Evolutionary conservation across 768 basidiomycete genomes (phyloP), one percentile per base, ranked within the genome.

Genomic region (Podaxis sp.): DNA sequence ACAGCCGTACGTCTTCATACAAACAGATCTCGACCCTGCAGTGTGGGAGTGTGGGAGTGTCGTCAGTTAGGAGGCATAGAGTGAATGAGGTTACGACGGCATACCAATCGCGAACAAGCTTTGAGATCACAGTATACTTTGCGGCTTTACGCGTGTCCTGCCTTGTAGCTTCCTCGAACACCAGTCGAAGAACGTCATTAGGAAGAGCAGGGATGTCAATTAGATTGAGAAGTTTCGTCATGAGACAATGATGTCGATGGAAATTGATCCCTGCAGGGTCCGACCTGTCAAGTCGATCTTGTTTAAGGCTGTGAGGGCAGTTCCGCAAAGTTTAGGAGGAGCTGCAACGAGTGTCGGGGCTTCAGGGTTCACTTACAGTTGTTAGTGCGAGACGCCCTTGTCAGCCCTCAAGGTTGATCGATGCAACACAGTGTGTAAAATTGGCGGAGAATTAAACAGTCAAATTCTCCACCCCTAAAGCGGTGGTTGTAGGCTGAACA

Each of bases 1-100:
- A 67, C 13, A 79, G 67, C 42, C 65, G 67, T 0, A 78, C 74
- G 10, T 71, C 67, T 9, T 70, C 63, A 62, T 78, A 78, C 25
- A 79, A 65, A 35, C 75, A 68, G 35, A 64, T 63, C 50, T 76
- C 75, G 4, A 77, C 69, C 76, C 76, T 77, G 47, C 9, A n/a
- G 21, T 11, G 32, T 18, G 14, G 46, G 42, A n/a, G n/a, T 11
- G 32, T 18, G 14, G 46, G 42, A 51, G 46, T 32, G 11, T 59
- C n/a, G 61, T 59, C 55, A 50, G 18, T 25, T 35, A 47, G 37
- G 42, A 21, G 53, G 25, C 47, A 50, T 27, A 44, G 56, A 23
- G 9, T 25, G 10, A 11, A 23, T 9, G 55, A 14, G 59, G 21
- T 53, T 16, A 44, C 21, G 37, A 27, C 11, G 28, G 58, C 68